Evolutionary conservation across 2,329 filamentous ascomycete genomes (phyloP).

Genomic region (Coniella lustricola): DNA sequence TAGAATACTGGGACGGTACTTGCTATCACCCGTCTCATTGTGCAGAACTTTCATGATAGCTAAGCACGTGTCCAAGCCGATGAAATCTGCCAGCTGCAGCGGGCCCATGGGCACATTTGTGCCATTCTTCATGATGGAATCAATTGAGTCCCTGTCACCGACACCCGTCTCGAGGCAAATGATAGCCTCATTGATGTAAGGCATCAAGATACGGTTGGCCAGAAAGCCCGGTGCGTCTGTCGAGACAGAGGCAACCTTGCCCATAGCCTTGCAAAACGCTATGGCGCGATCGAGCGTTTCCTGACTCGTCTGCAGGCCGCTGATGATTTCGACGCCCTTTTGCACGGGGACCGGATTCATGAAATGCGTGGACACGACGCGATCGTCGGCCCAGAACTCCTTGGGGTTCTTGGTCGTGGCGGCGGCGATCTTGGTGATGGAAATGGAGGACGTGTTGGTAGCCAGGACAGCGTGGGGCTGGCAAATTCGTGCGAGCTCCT

Average conservation of each 20-base stretch:
- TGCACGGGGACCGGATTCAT: constrained; percentile 99
- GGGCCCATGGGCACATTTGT: constrained; percentile 99
- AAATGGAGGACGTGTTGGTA: constrained; percentile 98
- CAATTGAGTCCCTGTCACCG: constrained; percentile 83
- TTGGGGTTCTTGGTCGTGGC: constrained; percentile 72
- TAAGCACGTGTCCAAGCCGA: constrained; percentile 91
- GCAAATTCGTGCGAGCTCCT: constrained; percentile 71
- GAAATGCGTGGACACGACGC: constrained; percentile 93
- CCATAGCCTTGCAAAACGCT: constrained; percentile 83
- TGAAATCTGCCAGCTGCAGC: constrained; percentile 89
- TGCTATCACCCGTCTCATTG: constrained; percentile 85
- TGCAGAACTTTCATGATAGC: constrained; percentile 96
- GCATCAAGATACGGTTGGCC: constrained; percentile 96
- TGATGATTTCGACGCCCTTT: constrained; percentile 96
- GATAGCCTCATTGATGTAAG: constrained; percentile 97
- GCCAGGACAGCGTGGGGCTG: constrained; percentile 82
- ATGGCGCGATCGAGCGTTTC: constrained; percentile 75
- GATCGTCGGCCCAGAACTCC: constrained; percentile 72
- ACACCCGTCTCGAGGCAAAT: constrained; percentile 93
- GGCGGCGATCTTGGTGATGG: constrained; percentile 91
- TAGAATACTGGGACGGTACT: constrained; percentile 85
- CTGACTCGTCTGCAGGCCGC: constrained; percentile 81
- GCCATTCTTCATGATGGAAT: constrained; percentile 98
- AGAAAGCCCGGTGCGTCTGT: constrained; percentile 91
- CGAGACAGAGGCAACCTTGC: constrained; percentile 81